Evolutionary conservation across 139 green algal species (phyloP).

Genomic region (Chlorella sp.): DNA sequence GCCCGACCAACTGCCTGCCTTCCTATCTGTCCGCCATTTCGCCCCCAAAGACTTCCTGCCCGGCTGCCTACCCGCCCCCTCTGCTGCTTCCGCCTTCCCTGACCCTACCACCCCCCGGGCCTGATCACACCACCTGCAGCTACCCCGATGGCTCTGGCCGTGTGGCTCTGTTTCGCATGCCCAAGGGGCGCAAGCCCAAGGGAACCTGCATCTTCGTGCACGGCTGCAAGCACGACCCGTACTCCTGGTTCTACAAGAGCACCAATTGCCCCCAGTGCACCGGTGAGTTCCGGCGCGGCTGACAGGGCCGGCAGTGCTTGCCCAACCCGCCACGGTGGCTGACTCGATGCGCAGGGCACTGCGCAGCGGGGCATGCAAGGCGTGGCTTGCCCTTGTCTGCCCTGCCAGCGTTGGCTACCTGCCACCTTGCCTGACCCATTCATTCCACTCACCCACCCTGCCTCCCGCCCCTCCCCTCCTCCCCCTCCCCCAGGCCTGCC

Average conservation of each 20-base stretch:
- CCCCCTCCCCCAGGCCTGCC: slow-evolving; percentile 10
- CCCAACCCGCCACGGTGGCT: not conserved
- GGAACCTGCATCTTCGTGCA: slow-evolving; percentile 32
- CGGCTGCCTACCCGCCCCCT: not conserved
- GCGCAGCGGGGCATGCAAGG: too few relatives aligned
- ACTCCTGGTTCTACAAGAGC: slow-evolving; percentile 34
- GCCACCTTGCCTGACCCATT: not conserved
- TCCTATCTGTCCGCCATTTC: too few relatives aligned
- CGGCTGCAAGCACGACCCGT: slow-evolving; percentile 38
- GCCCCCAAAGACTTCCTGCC: too few relatives aligned
- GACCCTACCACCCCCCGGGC: too few relatives aligned
- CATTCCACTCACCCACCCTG: too few relatives aligned
- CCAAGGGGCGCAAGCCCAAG: not conserved
- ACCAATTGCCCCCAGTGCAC: slow-evolving; percentile 8
- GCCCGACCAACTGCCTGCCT: too few relatives aligned
- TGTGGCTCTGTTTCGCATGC: slow-evolving; percentile 5
- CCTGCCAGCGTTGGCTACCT: too few relatives aligned
- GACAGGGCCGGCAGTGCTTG: not conserved
- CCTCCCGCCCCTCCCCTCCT: too few relatives aligned
- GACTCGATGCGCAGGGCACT: not conserved
- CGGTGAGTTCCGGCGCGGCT: not conserved
- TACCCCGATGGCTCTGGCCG: slow-evolving; percentile 26
- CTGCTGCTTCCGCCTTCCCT: not conserved
- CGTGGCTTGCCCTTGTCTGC: too few relatives aligned
- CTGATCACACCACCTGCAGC: not conserved